Conservation (phyloP, 257 asterid species). For the Phtheirospermum japonicum region DNA sequence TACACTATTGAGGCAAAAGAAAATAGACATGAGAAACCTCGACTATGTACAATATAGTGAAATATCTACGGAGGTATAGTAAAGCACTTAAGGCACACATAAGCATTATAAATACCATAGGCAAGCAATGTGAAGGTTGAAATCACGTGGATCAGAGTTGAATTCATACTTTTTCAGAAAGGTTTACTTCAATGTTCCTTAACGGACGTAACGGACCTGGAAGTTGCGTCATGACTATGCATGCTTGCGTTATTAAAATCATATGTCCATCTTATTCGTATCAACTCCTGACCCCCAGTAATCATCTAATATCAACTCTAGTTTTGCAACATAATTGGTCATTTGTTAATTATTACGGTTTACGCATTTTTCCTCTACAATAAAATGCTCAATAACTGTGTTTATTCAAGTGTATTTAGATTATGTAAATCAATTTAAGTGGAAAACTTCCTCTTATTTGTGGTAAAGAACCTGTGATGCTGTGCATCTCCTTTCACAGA, state of each 20-base stretch:
- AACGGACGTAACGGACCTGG: too few relatives aligned
- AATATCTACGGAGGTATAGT: conserved; percentile 1
- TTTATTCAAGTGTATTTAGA: not conserved
- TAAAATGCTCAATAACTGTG: not conserved
- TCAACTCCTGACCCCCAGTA: not conserved
- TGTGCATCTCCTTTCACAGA: not conserved
- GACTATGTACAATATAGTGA: too few relatives aligned
- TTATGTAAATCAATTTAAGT: not conserved
- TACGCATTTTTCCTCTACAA: not conserved
- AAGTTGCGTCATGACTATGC: not conserved
- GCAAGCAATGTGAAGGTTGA: conserved; percentile 14
- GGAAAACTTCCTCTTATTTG: not conserved
- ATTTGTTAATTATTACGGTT: not conserved
- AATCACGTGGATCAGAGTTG: not conserved
- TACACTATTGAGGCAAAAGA: not conserved
- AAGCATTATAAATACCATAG: too few relatives aligned
- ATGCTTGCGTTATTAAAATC: too few relatives aligned
- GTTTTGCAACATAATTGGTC: not conserved
- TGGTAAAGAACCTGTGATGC: not conserved
- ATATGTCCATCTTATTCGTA: too few relatives aligned
- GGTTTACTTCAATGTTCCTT: not conserved
- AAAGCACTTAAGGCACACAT: too few relatives aligned
- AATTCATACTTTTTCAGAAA: not conserved
- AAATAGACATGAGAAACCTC: not conserved
- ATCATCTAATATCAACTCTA: not conserved